Evolutionary conservation across 2,329 filamentous ascomycete species (phyloP).

Genomic region (Aphanocladium album): DNA sequence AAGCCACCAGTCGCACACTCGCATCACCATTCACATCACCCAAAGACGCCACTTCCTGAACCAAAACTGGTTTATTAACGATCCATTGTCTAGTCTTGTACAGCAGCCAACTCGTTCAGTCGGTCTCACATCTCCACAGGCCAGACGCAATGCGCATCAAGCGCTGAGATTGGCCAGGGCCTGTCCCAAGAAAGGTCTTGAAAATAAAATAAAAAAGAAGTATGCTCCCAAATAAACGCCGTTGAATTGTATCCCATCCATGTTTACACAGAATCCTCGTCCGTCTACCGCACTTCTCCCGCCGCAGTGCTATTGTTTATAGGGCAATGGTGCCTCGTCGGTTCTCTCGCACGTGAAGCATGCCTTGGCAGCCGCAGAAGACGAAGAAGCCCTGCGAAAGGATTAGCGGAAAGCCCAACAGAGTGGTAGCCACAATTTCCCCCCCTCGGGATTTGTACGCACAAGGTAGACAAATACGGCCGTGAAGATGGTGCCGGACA

Average conservation of each 20-base stretch:
- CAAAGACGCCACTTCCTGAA: neutral
- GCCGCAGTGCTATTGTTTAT: slow-evolving; percentile 33
- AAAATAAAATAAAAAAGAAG: neutral
- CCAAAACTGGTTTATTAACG: neutral
- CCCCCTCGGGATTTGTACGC: slow-evolving; percentile 39
- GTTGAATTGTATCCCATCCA: neutral
- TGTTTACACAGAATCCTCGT: neutral
- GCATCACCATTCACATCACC: neutral
- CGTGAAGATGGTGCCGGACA: slow-evolving; percentile 80
- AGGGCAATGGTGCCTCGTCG: slow-evolving; percentile 79
- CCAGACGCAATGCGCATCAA: neutral
- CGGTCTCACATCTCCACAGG: neutral
- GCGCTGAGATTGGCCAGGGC: neutral
- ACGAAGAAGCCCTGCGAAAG: slow-evolving; percentile 70
- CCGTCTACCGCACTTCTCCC: neutral
- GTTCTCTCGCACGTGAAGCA: slow-evolving; percentile 78
- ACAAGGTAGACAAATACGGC: slow-evolving; percentile 87
- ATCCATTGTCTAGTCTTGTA: slow-evolving; percentile 4
- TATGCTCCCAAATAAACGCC: slow-evolving; percentile 13
- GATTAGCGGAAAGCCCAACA: neutral
- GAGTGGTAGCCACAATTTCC: no score
- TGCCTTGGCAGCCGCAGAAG: slow-evolving; percentile 86
- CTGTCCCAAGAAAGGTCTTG: neutral
- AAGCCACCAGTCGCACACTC: neutral
- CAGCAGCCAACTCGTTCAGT: neutral